Conservation (phyloP, 2,329 filamentous ascomycete genomes). For the Aspergillus sp. region DNA sequence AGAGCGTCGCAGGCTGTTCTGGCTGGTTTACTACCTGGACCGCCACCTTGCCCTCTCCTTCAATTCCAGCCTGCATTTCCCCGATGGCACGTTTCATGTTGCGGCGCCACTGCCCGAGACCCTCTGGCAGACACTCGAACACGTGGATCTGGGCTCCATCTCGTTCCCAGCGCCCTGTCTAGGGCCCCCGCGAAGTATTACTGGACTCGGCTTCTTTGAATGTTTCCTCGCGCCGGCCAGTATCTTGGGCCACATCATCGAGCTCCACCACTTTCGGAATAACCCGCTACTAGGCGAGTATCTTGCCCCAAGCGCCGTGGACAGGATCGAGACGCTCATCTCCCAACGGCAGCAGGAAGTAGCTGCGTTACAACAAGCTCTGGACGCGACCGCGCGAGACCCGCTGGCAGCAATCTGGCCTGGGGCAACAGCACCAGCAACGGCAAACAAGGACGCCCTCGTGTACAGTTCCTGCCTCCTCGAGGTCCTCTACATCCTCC, state of each 20-base stretch:
- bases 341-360: slow-evolving; percentile 14
- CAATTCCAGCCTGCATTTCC: slow-evolving; percentile 6
- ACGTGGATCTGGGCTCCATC: slow-evolving; percentile 1
- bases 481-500: slow-evolving; percentile 13
- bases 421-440: neutral
- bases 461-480: slow-evolving; percentile 13
- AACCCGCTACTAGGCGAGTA: slow-evolving; percentile 10
- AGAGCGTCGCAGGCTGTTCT: slow-evolving; percentile 14
- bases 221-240: slow-evolving; percentile 13
- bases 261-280: slow-evolving; percentile 8
- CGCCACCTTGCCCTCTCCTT: slow-evolving; percentile 16
- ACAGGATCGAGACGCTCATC: slow-evolving; percentile 5
- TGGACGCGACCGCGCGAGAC: neutral
- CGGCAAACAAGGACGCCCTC: neutral
- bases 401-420: neutral
- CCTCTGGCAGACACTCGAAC: slow-evolving; percentile 11
- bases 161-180: neutral
- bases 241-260: slow-evolving; percentile 13
- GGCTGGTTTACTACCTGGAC: slow-evolving; percentile 15
- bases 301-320: neutral
- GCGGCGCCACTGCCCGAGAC: slow-evolving; percentile 10
- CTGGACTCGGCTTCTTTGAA: slow-evolving; percentile 11
- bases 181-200: slow-evolving; percentile 8
- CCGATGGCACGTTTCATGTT: slow-evolving; percentile 10
- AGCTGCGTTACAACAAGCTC: slow-evolving; percentile 1